Evolutionary conservation across 2,329 filamentous ascomycete species (phyloP), one percentile per base, ranked within the genome.

Genomic region (Emergomyces orientalis): DNA sequence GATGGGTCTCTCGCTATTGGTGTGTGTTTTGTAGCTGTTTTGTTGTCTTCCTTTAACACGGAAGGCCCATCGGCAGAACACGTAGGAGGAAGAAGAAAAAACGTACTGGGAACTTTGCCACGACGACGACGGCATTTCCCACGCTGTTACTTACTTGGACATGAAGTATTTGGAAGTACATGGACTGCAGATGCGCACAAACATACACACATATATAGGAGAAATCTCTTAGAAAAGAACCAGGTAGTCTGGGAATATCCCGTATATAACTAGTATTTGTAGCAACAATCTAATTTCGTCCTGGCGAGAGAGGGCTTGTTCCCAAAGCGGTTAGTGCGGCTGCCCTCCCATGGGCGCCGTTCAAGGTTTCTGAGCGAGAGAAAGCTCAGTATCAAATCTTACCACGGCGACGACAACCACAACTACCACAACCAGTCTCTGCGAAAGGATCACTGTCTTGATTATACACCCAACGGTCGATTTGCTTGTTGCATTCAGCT

Each of bases 251-350:
- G 8, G n/a, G 45, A n/a, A n/a, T n/a, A n/a, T n/a, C n/a, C n/a
- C n/a, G n/a, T n/a, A n/a, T n/a, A n/a, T n/a, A n/a, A n/a, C n/a
- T n/a, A n/a, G n/a, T n/a, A n/a, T n/a, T n/a, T n/a, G n/a, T n/a
- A n/a, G n/a, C n/a, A n/a, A n/a, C n/a, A n/a, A n/a, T n/a, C n/a
- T n/a, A n/a, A n/a, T n/a, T n/a, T n/a, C n/a, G n/a, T n/a, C n/a
- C n/a, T n/a, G 8, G 34, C 6, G 34, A 9, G 34, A 9, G 34
- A 37, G 34, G 34, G 34, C 8, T 37, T 5, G 22, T 37, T 57
- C 54, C 54, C 34, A 59, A 59, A 59, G 25, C 41, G 41, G 57
- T 17, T 59, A 59, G 57, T 13, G 41, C 41, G 17, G 34, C 34
- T 39, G 32, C 34, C n/a, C 9, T 56, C 6, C 54, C 32, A 5